Base-by-base conservation (phyloP, 768 basidiomycete species). In the Pulveroboletus sp. region DNA sequence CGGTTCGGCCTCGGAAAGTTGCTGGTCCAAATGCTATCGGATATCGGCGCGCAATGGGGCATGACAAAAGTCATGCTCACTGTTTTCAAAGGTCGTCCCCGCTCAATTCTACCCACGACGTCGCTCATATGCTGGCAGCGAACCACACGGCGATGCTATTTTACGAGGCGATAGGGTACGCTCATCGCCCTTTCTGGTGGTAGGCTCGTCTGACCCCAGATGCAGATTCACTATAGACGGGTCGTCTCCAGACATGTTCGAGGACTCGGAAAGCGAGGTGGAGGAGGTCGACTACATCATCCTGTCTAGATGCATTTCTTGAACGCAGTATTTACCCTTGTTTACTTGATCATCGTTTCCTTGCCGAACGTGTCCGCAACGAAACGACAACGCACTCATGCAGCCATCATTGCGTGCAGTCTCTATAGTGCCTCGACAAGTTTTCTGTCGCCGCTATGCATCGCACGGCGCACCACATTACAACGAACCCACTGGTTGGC, bases 401-500 rank as follows among this genome's bases (percentile, higher is more conserved):
- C 72, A 77, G 57, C 65, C 78, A 24, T 69, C 80, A 42, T 63
- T 79, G 57, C 82, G 82, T 32, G 50, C 42, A 20, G 51, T 66
- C 50, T 37, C 51, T 29, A 37, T 40, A 40, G 38, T 21, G 16
- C 55, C 65, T 33, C 51, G 57, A 40, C 57, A 71, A 27, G 42
- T 49, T n/a, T 47, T 60, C 6, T 53, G 49, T 45, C 74, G 69
- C 56, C 79, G 84, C 6, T 78, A 77, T 64, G 84, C 84, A 24
- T 89, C 87, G 12, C 85, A 87, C 59, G 87, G 81, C 44, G 83
- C 86, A 21, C 87, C 90, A 11, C 83, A 86, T 45, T 94, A 84
- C 69, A 94, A 97, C 63, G 90, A 93, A 54, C 93, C 93, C 35
- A 82, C 84, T 7, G 93, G 93, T 24, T 86, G 80, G 67, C 66